Conservation (phyloP, 2,329 filamentous ascomycete genomes). For the Neopestalotiopsis clavispora region DNA sequence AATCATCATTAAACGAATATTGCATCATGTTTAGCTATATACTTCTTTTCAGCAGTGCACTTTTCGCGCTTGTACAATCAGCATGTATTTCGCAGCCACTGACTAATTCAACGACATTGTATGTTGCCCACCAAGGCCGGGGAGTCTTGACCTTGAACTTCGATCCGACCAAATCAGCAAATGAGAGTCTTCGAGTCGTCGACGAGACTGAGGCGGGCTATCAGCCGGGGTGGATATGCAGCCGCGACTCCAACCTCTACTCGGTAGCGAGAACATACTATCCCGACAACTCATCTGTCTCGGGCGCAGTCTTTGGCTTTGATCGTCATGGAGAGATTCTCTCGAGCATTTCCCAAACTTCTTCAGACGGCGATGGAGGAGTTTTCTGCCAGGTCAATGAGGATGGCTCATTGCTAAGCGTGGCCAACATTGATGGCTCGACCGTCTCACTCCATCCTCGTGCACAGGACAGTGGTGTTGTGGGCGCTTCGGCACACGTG, state of each 20-base stretch:
- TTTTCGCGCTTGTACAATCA: background rate
- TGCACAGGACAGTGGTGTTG: background rate
- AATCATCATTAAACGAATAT: background rate
- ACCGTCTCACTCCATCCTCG: background rate
- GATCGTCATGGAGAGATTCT: no score
- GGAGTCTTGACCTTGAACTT: background rate
- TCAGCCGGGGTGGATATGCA: background rate
- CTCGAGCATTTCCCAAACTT: background rate
- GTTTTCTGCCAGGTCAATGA: background rate
- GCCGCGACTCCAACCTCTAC: background rate
- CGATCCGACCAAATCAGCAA: background rate
- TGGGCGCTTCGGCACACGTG: background rate
- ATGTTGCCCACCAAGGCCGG: background rate
- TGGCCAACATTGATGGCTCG: background rate
- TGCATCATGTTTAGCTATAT: background rate
- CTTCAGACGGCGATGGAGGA: background rate
- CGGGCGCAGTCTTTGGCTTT: background rate
- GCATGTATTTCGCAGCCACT: background rate
- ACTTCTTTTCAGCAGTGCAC: background rate
- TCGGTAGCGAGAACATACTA: background rate
- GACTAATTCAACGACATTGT: background rate
- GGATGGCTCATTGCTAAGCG: background rate
- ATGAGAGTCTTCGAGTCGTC: background rate
- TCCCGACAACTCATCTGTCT: background rate
- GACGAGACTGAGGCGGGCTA: background rate